Evolutionary conservation across 1,284 basidiomycete genomes (phyloP), one percentile per base, ranked within the genome.

Genomic region (Ceratobasidium sp.): DNA sequence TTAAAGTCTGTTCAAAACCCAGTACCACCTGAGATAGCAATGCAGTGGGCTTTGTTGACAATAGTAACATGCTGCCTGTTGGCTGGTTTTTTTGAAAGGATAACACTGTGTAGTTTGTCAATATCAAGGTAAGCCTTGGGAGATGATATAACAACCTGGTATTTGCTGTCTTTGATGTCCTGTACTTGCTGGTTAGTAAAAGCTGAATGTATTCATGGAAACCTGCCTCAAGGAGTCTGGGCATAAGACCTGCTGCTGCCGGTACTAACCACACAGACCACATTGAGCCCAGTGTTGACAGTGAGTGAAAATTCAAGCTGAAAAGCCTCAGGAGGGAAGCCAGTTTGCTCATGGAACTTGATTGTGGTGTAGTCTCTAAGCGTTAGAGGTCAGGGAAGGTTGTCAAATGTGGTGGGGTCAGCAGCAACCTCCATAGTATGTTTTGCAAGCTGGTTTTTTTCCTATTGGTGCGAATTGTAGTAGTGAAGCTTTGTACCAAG

Each of bases 191-290:
- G 11, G 27, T 14, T 4, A 58, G 27, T 48, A 14, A 4, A 34
- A 16, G 29, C 29, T n/a, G 7, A 34, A 58, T 48, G 29, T 58
- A 58, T 34, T 14, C 51, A 29, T 29, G 9, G 24, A 34, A 1
- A 58, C 22, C 16, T 16, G 22, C 59, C 34, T 16, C 11, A n/a
- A 66, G 64, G 13, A 53, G 16, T 16, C 13, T 11, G 16, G 11
- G 27, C 43, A 2, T 49, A 43, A 24, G 62, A 51, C 37, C 39
- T 54, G 19, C 64, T 49, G 9, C 22, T 29, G 14, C 61, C 51
- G 48, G 53, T 58, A 16, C 54, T 24, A 37, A 39, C 53, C 13
- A 69, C 41, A 22, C 66, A 69, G 27, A 69, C 29, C 4, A 46
- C 66, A 13, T 58, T 16, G 6, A 16, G 13, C 8, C 46, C 62